phyloP scores from a whole-genome alignment of 1,284 basidiomycete species.

The Trametes versicolor region DNA sequence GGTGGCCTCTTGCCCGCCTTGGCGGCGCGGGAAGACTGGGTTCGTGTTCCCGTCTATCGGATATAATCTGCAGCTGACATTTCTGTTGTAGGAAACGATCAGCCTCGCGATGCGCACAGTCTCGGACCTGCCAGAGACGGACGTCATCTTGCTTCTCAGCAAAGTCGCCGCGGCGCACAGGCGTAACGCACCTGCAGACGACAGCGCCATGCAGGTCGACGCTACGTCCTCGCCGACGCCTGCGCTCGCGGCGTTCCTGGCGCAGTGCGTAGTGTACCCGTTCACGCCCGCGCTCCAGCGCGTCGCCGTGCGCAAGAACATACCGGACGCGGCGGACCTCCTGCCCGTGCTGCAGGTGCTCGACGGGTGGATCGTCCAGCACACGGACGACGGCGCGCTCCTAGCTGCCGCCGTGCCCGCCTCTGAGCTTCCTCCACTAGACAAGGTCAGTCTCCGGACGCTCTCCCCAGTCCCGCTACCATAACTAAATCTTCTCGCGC shows the following conservation, averaged over 20 bases:
- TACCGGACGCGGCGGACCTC: conserved; percentile 64
- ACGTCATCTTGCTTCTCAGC: conserved; percentile 63
- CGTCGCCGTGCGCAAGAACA: conserved; percentile 60
- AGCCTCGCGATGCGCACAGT: conserved; percentile 61
- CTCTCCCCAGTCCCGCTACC: not conserved
- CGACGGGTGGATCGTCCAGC: conserved; percentile 62
- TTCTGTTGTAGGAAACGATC: conserved; percentile 58
- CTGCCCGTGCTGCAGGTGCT: conserved; percentile 59
- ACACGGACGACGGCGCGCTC: conserved; percentile 41
- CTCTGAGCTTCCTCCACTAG: conserved; percentile 44
- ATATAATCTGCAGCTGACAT: not conserved
- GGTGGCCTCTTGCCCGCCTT: conserved; percentile 64
- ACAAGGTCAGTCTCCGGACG: conserved; percentile 53
- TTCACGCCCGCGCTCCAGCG: conserved; percentile 62
- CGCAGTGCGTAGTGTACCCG: conserved; percentile 60
- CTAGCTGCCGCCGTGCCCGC: conserved; percentile 15
- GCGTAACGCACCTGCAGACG: conserved; percentile 32
- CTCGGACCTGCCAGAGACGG: conserved; percentile 68
- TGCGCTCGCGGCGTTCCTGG: conserved; percentile 60
- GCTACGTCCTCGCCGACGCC: conserved; percentile 46
- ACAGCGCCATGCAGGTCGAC: conserved; percentile 69
- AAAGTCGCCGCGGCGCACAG: conserved; percentile 51
- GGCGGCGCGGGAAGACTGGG: conserved; percentile 70
- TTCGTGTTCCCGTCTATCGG: conserved; percentile 44
- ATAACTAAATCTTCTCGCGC: not conserved